Evolutionary conservation across 208 protist genomes (phyloP).

Genomic region (Wallacemonas sp.): DNA sequence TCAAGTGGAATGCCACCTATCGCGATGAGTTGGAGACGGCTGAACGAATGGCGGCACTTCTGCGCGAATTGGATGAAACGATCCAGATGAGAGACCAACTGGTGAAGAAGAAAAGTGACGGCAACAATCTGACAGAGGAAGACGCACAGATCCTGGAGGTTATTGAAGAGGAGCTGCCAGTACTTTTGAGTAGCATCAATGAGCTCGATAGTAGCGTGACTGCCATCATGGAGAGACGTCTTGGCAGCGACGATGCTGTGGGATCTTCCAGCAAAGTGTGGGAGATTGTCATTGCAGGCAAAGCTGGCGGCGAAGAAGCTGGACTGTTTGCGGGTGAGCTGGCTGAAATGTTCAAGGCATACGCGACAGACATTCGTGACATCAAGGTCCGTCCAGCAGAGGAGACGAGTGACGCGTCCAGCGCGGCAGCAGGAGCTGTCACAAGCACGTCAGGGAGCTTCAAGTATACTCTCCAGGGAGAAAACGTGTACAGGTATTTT

Average conservation of each 20-base stretch:
- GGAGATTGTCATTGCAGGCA: slow-evolving; percentile 67
- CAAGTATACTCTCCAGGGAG: slow-evolving; percentile 55
- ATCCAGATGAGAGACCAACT: slow-evolving; percentile 46
- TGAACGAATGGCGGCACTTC: slow-evolving; percentile 34
- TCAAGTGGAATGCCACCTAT: slow-evolving; percentile 80
- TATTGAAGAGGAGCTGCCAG: slow-evolving; percentile 67
- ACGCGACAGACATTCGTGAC: slow-evolving; percentile 48
- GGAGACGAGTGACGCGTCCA: slow-evolving; percentile 9
- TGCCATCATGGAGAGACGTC: slow-evolving; percentile 60
- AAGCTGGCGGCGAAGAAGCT: slow-evolving; percentile 87
- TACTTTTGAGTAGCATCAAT: slow-evolving; percentile 40
- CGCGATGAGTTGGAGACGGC: slow-evolving; percentile 74
- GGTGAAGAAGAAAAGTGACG: slow-evolving; percentile 11
- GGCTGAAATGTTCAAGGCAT: slow-evolving; percentile 70
- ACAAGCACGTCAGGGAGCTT: slow-evolving; percentile 14
- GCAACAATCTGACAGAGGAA: slow-evolving; percentile 19
- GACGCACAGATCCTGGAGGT: slow-evolving; percentile 77
- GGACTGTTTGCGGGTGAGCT: slow-evolving; percentile 85
- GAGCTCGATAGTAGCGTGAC: slow-evolving; percentile 55
- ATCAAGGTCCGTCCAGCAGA: slow-evolving; percentile 38
- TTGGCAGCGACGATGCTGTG: slow-evolving; percentile 70
- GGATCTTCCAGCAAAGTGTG: slow-evolving; percentile 70
- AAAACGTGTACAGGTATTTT: slow-evolving; percentile 77
- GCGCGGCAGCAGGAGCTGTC: slow-evolving; percentile 15
- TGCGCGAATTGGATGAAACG: slow-evolving; percentile 73